Evolutionary conservation across 306 rosid species (phyloP), one percentile per base, ranked within the genome.

Genomic region (Quercus ilex): DNA sequence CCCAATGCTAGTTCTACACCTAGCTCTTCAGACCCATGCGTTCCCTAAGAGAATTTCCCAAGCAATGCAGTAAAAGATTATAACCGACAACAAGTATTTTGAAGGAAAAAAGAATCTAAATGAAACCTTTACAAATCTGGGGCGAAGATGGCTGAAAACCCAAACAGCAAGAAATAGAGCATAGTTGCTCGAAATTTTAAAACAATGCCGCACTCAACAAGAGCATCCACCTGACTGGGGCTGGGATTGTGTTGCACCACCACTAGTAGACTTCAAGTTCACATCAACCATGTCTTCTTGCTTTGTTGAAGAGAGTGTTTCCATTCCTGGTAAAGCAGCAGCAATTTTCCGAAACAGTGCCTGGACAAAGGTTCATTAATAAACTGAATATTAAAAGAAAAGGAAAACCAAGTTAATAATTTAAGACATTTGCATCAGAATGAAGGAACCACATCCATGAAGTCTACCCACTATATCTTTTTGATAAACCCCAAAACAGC

Each of bases 291-390:
- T 82, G 69, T 85, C 86, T 72, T 85, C 88, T 38, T 85, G 88
- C 65, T 82, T 85, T 76, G 88, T 56, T 38, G 88, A 82, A 52
- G 88, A 85, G 49, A 82, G 72, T 28, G 82, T 85, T 73, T 85
- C 88, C 88, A 85, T 82, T 68, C 88, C 88, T n/a, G 88, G 88
- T 71, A 82, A 85, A 17, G 88, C 88, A 14, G 84, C 88, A 64
- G 88, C 88, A 75, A 85, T 85, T 82, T 85, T 85, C 60, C 86
- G 82, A 59, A 85, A 85, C 35, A 85, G 81, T 1, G 88, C 84
- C 88, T 85, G 77, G 74, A 76, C 41, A 69, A 28, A 70, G 23
- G 83, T 81, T 88, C 78, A 25, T 67, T 51, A 58, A 55, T 55
- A 30, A 73, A 79, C 74, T 25, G 64, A 26, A 52, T 3, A 12